Evolutionary conservation across 23 red algal species (phyloP).

Genomic region (Porphyridium purpureum): DNA sequence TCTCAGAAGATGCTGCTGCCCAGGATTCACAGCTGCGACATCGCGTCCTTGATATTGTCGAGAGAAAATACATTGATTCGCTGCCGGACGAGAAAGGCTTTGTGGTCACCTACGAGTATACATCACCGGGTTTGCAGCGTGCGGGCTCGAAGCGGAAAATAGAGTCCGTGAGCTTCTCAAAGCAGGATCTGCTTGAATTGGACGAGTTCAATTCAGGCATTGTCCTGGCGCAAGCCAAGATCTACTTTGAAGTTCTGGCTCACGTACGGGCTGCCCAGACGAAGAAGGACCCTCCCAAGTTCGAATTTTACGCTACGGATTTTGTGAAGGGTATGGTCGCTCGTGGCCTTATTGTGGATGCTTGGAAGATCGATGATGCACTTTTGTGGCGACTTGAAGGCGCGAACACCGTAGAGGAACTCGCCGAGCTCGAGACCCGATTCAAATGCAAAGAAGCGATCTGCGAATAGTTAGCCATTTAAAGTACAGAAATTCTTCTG

Average conservation of each 20-base stretch:
- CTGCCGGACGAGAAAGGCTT: constrained; percentile 8
- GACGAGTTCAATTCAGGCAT: constrained; percentile 99
- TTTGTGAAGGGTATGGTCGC: constrained; percentile 65
- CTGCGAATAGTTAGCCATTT: no score
- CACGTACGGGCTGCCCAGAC: constrained; percentile 26
- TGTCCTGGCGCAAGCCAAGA: constrained; percentile 40
- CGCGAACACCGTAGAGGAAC: constrained; percentile 85
- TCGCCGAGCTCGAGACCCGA: constrained; percentile 29
- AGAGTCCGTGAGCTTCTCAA: constrained; percentile 11
- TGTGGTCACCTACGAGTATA: neutral
- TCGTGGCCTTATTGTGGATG: constrained; percentile 16
- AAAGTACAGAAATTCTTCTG: no score
- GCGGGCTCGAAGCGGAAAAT: no score
- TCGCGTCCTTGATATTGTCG: constrained; percentile 85
- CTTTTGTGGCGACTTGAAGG: constrained; percentile 84
- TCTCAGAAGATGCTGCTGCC: neutral
- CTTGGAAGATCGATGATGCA: constrained; percentile 16
- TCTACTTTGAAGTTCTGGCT: constrained; percentile 31
- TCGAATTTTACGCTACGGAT: constrained; percentile 92
- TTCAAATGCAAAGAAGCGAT: no score
- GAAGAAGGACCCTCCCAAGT: constrained; percentile 25
- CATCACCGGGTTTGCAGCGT: neutral
- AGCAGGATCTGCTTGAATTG: constrained; percentile 28
- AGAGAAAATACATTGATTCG: constrained; percentile 68
- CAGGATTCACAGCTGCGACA: no score